These are phyloP conservation scores for Mycena rebaudengoi DNA, from an alignment of 768 basidiomycete genomes.

Conservation along the genomic window DNA sequence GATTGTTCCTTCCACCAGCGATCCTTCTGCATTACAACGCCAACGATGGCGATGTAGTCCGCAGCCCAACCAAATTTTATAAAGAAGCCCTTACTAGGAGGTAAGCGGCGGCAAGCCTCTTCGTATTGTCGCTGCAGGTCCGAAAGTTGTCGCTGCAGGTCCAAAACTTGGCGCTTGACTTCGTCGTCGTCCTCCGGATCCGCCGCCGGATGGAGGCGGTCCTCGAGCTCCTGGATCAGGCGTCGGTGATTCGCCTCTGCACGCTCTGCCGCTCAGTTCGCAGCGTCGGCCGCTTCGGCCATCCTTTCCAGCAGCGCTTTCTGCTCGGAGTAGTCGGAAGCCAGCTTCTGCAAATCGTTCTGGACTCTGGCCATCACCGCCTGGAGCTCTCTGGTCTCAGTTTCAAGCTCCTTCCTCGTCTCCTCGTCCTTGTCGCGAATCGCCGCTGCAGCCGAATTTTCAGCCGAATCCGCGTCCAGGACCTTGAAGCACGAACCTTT, in stretches of 20 bases:
- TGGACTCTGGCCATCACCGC: conserved; percentile 53
- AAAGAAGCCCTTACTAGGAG: conserved; percentile 25
- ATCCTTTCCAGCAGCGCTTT: conserved; percentile 41
- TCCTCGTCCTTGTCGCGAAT: conserved; percentile 56
- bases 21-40: no score
- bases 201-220: conserved; percentile 15
- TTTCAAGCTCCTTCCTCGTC: conserved; percentile 52
- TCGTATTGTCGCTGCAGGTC: conserved; percentile 19
- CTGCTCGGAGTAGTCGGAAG: conserved; percentile 47
- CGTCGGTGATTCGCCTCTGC: conserved; percentile 23
- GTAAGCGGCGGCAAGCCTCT: conserved; percentile 1
- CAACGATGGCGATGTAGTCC: no score
- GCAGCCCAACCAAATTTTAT: conserved; percentile 31
- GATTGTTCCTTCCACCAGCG: no score
- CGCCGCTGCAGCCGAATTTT: conserved; percentile 34
- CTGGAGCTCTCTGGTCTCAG: conserved; percentile 52
- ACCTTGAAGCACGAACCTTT: conserved; percentile 29
- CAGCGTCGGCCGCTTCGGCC: conserved; percentile 33
- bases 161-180: conserved; percentile 21
- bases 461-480: background rate
- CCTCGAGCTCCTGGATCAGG: conserved; percentile 29
- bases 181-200: conserved; percentile 25
- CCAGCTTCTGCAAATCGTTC: conserved; percentile 49
- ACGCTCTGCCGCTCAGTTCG: conserved; percentile 20
- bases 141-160: no score